phyloP scores from a whole-genome alignment of 495 filamentous ascomycete genomes.

The Immersiella caudata region DNA sequence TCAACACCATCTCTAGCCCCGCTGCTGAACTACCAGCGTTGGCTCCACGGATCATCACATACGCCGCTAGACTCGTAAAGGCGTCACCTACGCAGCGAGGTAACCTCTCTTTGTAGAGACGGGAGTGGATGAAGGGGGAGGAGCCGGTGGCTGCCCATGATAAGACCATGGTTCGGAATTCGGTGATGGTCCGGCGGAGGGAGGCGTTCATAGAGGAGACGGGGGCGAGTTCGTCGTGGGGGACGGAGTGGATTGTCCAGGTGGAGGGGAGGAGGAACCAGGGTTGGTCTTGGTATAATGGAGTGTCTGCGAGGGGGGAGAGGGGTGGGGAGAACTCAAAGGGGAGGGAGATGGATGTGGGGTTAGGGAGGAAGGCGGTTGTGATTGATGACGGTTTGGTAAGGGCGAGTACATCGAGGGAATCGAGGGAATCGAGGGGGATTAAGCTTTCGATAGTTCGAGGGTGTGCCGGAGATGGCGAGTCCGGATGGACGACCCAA shows the following conservation, averaged over 20 bases:
- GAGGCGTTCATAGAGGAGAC: neutral
- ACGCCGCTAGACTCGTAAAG: conserved; percentile 28
- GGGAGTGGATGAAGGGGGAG: conserved; percentile 44
- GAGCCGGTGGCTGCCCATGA: conserved; percentile 30
- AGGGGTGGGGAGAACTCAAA: neutral
- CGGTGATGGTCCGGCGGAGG: neutral
- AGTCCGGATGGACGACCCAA: neutral
- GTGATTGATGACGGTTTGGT: too few species aligned
- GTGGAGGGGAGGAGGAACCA: neutral
- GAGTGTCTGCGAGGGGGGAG: neutral
- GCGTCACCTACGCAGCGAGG: conserved; percentile 38
- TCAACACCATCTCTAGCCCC: conserved; percentile 25
- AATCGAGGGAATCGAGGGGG: too few species aligned
- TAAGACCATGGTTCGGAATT: conserved; percentile 24
- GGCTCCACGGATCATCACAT: neutral
- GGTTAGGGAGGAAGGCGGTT: too few species aligned
- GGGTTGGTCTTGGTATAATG: neutral
- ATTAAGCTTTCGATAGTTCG: too few species aligned
- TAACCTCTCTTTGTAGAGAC: conserved; percentile 33
- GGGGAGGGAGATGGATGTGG: too few species aligned
- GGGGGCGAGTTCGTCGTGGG: neutral
- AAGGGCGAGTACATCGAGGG: too few species aligned
- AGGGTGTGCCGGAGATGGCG: too few species aligned
- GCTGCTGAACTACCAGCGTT: conserved; percentile 14
- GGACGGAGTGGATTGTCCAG: conserved; percentile 14